Evolutionary conservation across 1,284 basidiomycete genomes (phyloP), one percentile per base, ranked within the genome.

Genomic region (Cryptococcus sp.): DNA sequence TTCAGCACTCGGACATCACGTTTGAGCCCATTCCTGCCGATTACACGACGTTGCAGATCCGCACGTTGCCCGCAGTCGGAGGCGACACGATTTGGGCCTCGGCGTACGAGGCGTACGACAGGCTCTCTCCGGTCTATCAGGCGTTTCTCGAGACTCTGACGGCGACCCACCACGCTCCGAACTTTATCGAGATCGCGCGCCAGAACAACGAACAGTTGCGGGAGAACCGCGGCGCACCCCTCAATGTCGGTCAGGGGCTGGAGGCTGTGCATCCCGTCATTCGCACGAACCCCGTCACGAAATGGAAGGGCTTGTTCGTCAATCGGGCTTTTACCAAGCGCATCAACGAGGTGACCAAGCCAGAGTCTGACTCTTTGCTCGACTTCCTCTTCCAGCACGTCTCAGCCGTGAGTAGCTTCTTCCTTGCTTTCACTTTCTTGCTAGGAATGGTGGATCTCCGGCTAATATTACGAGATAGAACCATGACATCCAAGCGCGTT

Each of bases 301-400:
- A 88, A 10, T 90, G 86, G 86, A 90, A 91, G 82, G 85, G 83
- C 55, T 73, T 90, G 64, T 90, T 85, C 66, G 85, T 88, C 55
- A 88, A 88, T 80, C 67, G 72, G 46, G 79, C 61, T 1, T 89
- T 89, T 78, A 88, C 86, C 2, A 83, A 81, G 62, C 81, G 83
- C 39, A 86, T 89, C 68, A 74, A 85, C 46, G 86, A 85, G 67
- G 79, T 89, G 42, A 79, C 81, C 4, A 77, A 77, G 19, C 84
- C 85, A 54, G 88, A 89, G 77, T 85, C 62, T 10, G 74, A 77
- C 52, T 40, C 47, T 16, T 46, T 73, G 35, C 63, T 78, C 52
- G 64, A 64, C 7, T 73, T 71, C 66, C 58, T 78, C n/a, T 75
- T 83, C 25, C 82, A 84, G n/a, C 69, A 68, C 57, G 62, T 73